Base-by-base conservation (phyloP, 2,329 filamentous ascomycete species). In the Periconia sp. region DNA sequence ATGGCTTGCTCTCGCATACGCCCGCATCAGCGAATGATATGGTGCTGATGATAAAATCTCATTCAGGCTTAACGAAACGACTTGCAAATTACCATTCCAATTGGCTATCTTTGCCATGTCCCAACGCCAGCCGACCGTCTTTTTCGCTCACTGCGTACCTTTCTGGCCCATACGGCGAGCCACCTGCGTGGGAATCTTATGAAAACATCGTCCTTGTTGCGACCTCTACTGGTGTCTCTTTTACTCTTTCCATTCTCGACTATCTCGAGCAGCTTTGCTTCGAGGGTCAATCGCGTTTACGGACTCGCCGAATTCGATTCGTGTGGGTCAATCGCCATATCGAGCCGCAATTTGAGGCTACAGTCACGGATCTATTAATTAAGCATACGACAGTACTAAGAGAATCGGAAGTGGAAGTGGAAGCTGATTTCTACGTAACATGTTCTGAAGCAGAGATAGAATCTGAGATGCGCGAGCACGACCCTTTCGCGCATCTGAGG, bases 91-190 rank as follows among this genome's bases (percentile, higher is more conserved):
- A 60, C 25, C 47, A 60, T 19, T 40, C 46, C 4, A 35, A 51
- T 13, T 65, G 63, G 63, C 52, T 61, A 9, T 49, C 50, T 5
- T 44, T 50, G 7, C 61, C 62, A 0, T 66, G 62, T 35, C 62
- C 62, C 3, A 66, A 66, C 26, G 40, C 60, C 3, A 58, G 47
- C 12, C 18, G 40, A 4, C 43, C 54, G 1, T 36, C 49, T 2
- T 48, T 50, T 3, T 45, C 50, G 1, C 32, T 65, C 19, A 57
- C 49, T 1, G 61, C 59, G 8, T 63, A 56, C 26, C 41, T 66
- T 5, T 60, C 63, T 26, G 63, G 63, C 0, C 60, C 63, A 2
- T 64, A 61, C 21, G 63, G 63, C 7, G 36, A 18, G 3, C 37
- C 54, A 9, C 58, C 58, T 4, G 24, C n/a, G 4, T 66, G 63